Conservation (phyloP, 78 protist genomes). For the Dictyostelium intermedium region DNA sequence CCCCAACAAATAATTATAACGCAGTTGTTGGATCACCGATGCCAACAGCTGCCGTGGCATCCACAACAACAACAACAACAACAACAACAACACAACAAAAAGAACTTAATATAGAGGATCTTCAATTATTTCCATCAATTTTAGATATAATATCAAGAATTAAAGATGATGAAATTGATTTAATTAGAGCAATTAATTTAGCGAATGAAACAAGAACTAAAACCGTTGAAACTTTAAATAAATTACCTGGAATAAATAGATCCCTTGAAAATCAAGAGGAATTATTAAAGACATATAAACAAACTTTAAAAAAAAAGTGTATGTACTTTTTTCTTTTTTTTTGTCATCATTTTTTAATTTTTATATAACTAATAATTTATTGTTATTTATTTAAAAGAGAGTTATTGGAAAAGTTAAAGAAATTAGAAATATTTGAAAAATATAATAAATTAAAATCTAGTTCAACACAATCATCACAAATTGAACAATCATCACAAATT, state of each 20-base stretch:
- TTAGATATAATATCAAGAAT: slow-evolving; percentile 52
- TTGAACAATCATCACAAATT: not conserved
- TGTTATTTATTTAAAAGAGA: not conserved
- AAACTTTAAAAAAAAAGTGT: slow-evolving; percentile 55
- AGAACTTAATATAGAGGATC: slow-evolving; percentile 22
- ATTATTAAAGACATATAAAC: slow-evolving; percentile 26
- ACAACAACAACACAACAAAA: not conserved
- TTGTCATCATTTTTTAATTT: not conserved
- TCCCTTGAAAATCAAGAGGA: slow-evolving; percentile 47
- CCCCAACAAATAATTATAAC: not conserved
- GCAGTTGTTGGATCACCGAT: not conserved
- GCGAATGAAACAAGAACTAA: slow-evolving; percentile 15
- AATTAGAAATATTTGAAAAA: slow-evolving; percentile 23
- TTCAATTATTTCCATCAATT: slow-evolving; percentile 49
- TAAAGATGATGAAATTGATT: slow-evolving; percentile 71
- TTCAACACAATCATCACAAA: not conserved
- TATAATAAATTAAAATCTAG: not conserved
- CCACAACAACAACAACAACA: not conserved
- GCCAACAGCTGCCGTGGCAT: not conserved
- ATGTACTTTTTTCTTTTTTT: not conserved
- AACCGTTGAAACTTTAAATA: not conserved
- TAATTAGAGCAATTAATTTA: slow-evolving; percentile 41
- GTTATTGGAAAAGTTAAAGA: slow-evolving; percentile 20
- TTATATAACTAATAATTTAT: too few relatives aligned
- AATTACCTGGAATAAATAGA: slow-evolving; percentile 57